Evolutionary conservation across 345 rosid species (phyloP), one percentile per base, ranked within the genome.

Genomic region (Isatis tinctoria): DNA sequence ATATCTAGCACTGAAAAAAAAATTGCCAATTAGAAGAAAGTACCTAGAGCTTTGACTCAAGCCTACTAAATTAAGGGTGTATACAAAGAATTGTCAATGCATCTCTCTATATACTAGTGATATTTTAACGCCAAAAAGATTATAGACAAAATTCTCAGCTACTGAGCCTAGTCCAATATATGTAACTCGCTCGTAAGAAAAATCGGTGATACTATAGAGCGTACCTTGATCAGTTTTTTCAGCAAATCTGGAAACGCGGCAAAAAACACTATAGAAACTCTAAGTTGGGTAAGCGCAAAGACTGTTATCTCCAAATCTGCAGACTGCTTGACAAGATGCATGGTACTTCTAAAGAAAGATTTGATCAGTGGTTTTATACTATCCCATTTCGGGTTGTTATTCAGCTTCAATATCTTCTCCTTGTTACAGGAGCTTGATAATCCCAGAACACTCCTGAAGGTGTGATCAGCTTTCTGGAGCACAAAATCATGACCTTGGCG

Each of bases 281-380:
- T 87, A 47, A 95, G 85, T 64, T 75, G 83, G 65, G 78, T 70
- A 69, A 92, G 74, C 37, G 84, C 63, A 76, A 90, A 88, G 67
- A 82, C 80, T 66, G 87, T 74, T 41, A 88, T 85, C 74, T 85
- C 83, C 4, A 87, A 79, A 75, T 90, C 96, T 8, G 89, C 73
- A 68, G 87, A 82, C 81, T 88, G 87, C 65, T 85, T 82, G 62
- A 88, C 81, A 70, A 90, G 86, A 82, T 81, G 82, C 74, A 90
- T 36, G 56, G 96, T 95, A 74, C 90, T 95, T 70, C 88, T 82
- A 59, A 92, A 62, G 73, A 82, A 95, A 59, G 92, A 92, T 75
- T 87, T 92, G 63, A 92, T 58, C 72, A 87, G 77, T 8, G 97
- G 97, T 78, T 84, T 87, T 61, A 81, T 30, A 69, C 71, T 79